Conservation (phyloP, 441 rosid genomes). For the Rhodomyrtus psidioides region DNA sequence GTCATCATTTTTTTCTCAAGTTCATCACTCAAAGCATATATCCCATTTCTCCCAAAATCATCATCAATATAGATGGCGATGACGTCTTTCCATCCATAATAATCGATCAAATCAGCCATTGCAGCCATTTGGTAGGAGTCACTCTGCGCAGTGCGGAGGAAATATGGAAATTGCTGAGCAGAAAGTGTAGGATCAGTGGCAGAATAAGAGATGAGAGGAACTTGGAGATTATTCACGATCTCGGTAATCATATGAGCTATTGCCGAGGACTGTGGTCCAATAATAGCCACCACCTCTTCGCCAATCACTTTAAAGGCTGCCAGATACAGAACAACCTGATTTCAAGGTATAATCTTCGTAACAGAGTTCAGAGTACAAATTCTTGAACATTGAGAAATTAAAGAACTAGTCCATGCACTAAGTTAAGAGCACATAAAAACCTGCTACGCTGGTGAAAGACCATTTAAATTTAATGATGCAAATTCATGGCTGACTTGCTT, state of each 20-base stretch:
- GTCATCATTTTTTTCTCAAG: conserved; percentile 42
- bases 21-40: conserved; percentile 45
- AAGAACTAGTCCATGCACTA: neutral
- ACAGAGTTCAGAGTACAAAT: neutral
- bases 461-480: neutral
- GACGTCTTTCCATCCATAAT: conserved; percentile 71
- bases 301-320: conserved; percentile 64
- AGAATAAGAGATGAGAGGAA: conserved; percentile 76
- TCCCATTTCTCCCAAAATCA: conserved; percentile 76
- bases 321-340: conserved; percentile 7
- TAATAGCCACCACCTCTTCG: conserved; percentile 55
- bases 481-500: neutral
- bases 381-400: neutral
- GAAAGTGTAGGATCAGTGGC: conserved; percentile 92
- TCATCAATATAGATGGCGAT: conserved; percentile 65
- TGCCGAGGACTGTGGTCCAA: conserved; percentile 79
- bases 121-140: conserved; percentile 82
- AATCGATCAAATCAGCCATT: conserved; percentile 52
- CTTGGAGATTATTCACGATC: conserved; percentile 55
- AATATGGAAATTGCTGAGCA: conserved; percentile 74
- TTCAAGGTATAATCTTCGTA: neutral
- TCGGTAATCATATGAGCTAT: conserved; percentile 63
- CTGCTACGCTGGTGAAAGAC: neutral
- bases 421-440: neutral
- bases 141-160: conserved; percentile 61